A percentile compares a stretch with the other conserved stretches of the same genome.
Evolutionary conservation across 345 rosid species (phyloP).

Genomic region (Alliaria petiolata): DNA sequence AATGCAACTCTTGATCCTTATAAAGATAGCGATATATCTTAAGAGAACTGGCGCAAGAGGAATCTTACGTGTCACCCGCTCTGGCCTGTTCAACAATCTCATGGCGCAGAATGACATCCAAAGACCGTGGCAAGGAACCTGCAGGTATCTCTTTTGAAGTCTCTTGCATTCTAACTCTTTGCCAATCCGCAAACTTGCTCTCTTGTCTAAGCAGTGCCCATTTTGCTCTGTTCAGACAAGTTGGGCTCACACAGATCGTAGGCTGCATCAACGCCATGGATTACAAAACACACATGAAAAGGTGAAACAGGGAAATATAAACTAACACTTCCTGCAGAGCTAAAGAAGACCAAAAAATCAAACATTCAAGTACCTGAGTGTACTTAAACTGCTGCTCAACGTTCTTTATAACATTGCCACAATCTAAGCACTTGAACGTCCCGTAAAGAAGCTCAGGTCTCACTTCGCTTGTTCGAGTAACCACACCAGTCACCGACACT

Average conservation of each 20-base stretch:
- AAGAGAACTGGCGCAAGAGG: neutral
- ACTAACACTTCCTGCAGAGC: neutral
- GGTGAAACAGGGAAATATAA: neutral
- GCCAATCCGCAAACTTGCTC: conserved; percentile 98
- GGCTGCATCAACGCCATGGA: conserved; percentile 48
- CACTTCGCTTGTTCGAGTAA: conserved; percentile 94
- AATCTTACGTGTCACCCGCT: conserved; percentile 91
- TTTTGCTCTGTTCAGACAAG: conserved; percentile 56
- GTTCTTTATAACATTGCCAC: conserved; percentile 66
- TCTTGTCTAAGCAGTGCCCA: conserved; percentile 96
- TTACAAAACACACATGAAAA: neutral
- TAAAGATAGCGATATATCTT: neutral
- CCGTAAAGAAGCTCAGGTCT: conserved; percentile 96
- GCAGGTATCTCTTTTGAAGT: conserved; percentile 97
- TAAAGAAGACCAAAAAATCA: neutral
- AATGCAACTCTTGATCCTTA: neutral
- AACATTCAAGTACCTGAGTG: conserved; percentile 57
- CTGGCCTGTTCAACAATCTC: conserved; percentile 98
- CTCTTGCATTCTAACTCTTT: conserved; percentile 98
- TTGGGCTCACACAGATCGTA: conserved; percentile 65
- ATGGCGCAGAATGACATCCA: conserved; percentile 92
- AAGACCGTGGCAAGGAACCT: conserved; percentile 88
- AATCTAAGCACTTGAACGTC: conserved; percentile 83
- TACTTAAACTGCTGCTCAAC: conserved; percentile 97
- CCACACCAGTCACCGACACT: conserved; percentile 87